phyloP scores from a whole-genome alignment of 2,329 filamentous ascomycete species.

The Trichoderma arundinaceum region DNA sequence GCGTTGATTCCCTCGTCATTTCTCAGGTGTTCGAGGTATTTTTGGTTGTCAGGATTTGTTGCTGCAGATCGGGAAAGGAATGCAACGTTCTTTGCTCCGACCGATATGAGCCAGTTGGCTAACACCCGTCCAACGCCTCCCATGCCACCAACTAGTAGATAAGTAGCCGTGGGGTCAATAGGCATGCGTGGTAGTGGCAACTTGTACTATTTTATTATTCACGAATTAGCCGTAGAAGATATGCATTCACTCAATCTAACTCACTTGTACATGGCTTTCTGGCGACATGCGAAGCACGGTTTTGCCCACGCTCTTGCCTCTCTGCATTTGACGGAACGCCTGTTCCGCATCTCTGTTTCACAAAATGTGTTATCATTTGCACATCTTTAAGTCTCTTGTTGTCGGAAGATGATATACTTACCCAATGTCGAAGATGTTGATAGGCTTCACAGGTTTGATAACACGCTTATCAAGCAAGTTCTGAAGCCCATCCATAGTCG shows the following conservation, averaged over 20 bases:
- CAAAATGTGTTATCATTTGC: too few relatives aligned
- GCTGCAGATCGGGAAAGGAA: too few relatives aligned
- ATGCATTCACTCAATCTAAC: too few relatives aligned
- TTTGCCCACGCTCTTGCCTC: not conserved
- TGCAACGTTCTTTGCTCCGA: not conserved
- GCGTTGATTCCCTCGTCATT: not conserved
- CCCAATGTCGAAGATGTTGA: not conserved
- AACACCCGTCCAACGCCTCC: not conserved
- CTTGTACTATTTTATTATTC: too few relatives aligned
- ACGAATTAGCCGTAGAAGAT: too few relatives aligned
- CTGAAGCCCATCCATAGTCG: constrained; percentile 1
- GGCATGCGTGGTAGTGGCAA: too few relatives aligned
- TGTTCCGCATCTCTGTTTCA: not conserved
- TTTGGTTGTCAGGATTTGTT: too few relatives aligned
- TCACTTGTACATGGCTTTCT: not conserved
- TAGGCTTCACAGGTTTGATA: constrained; percentile 1
- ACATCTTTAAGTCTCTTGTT: too few relatives aligned
- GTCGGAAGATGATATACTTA: too few relatives aligned
- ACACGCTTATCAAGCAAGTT: not conserved
- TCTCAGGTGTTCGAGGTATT: too few relatives aligned
- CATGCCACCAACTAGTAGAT: not conserved
- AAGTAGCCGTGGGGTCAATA: not conserved
- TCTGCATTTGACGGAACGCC: not conserved
- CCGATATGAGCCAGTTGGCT: not conserved
- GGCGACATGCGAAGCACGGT: not conserved